A percentile compares a stretch with the other conserved stretches of the same genome.
phyloP scores from a whole-genome alignment of 768 basidiomycete species.

The Pleurotus ostreatus region DNA sequence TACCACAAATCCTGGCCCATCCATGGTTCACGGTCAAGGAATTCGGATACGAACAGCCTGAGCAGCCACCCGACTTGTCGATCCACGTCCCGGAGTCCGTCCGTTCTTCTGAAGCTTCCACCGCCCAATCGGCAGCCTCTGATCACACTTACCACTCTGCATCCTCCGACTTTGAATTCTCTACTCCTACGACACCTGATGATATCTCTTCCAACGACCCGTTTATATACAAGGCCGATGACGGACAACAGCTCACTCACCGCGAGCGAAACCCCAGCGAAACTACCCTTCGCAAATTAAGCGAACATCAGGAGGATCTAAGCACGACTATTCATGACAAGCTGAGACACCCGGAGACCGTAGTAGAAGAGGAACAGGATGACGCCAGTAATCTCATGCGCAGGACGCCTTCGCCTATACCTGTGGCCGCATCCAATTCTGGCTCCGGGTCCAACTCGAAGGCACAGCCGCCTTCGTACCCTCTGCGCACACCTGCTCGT shows the following conservation, averaged over 20 bases:
- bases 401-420: conserved; percentile 25
- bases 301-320: background rate
- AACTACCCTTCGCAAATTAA: conserved; percentile 43
- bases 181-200: conserved; percentile 57
- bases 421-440: conserved; percentile 18
- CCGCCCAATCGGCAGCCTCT: conserved; percentile 46
- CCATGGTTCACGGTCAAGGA: conserved; percentile 66
- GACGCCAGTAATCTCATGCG: conserved; percentile 14
- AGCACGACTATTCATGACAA: background rate
- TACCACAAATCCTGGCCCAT: conserved; percentile 82
- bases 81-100: conserved; percentile 1
- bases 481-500: conserved; percentile 85
- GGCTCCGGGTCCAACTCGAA: conserved; percentile 24
- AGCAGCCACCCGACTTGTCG: conserved; percentile 5
- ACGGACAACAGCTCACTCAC: conserved; percentile 27
- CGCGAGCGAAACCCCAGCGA: conserved; percentile 46
- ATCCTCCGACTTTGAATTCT: conserved; percentile 32
- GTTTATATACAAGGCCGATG: conserved; percentile 27
- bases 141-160: conserved; percentile 34
- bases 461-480: conserved; percentile 49
- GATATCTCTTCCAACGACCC: conserved; percentile 37
- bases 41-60: conserved; percentile 15
- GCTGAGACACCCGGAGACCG: conserved; percentile 39
- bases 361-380: conserved; percentile 47
- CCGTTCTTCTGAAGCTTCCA: conserved; percentile 43